Base-by-base conservation (phyloP, 108 stramenopile species). In the Cyclostephanos invisitatus region DNA sequence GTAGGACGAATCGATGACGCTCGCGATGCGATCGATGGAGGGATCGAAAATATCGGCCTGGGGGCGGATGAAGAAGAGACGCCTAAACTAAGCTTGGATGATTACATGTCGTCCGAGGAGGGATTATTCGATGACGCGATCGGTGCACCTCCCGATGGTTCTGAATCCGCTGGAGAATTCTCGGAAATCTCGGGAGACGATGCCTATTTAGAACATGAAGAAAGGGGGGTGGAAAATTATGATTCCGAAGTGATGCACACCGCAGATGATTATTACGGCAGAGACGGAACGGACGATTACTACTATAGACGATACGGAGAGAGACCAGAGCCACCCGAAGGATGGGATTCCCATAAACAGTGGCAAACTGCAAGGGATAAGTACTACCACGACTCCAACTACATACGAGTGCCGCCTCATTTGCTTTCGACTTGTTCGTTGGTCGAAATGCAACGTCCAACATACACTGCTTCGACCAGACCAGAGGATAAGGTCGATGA, bases 351-450 rank as follows among this genome's bases (percentile, higher is more conserved):
- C 25, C 85, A 87, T 60, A 70, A 83, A 2, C 70, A 85, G 25
- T 86, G 86, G 47, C 64, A 78, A 58, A 72, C 64, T 28, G 53
- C 75, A 11, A 77, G 83, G 20, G 82, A 89, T 40, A 76, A 83
- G 22, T 93, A 88, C 62, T 93, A 89, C 72, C 83, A 91, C 36
- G 87, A 87, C 28, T 79, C 82, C 44, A 85, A 93, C 67, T 93
- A 90, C 62, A 77, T 93, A 62, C 81, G 88, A 22, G 72, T 93
- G 29, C 87, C 89, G 24, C 92, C 92, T 2, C 92, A 93, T 70
- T 65, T 93, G 48, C 73, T 93, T 35, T 72, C 77, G 10, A 80
- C 84, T 14, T 88, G 87, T 38, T 77, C 84, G 0, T 68, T 88
- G 56, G 86, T 70, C 14, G 92, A 93, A 62, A 44, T 91, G 15